A percentile compares a stretch with the other conserved stretches of the same genome.
Conservation (phyloP, 2,329 filamentous ascomycete species). For the Pseudogymnoascus destructans region DNA sequence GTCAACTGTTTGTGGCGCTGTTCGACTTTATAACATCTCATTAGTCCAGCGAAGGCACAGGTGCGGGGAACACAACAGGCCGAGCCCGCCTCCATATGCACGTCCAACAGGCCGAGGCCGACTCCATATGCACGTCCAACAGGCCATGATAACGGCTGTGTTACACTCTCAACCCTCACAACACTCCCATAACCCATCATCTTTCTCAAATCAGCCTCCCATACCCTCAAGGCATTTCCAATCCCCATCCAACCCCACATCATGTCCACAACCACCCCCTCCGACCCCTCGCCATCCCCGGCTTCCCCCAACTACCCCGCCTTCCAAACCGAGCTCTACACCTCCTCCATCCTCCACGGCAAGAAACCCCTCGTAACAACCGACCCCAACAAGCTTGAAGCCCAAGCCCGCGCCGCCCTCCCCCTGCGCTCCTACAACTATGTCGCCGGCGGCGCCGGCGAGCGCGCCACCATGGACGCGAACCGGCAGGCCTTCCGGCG, state of each 20-base stretch:
- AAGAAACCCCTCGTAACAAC: conserved; percentile 41
- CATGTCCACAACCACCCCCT: not conserved
- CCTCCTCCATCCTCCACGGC: conserved; percentile 36
- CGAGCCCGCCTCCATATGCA: not conserved
- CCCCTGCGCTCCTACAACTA: conserved; percentile 41
- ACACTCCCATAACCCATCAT: not conserved
- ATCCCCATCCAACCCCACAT: not conserved
- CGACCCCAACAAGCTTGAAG: conserved; percentile 42
- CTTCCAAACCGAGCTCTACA: conserved; percentile 29
- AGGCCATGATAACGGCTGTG: not conserved
- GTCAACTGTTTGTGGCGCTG: not conserved
- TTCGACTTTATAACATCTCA: not conserved
- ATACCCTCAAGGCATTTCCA: not conserved
- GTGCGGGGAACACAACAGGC: not conserved
- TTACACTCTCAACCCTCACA: not conserved
- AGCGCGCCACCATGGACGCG: conserved; percentile 47
- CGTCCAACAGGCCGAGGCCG: not conserved
- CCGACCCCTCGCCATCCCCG: too few species aligned
- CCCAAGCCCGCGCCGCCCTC: conserved; percentile 38
- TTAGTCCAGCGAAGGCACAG: not conserved
- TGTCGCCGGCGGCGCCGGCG: conserved; percentile 48
- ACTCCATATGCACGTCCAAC: not conserved
- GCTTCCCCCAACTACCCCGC: not conserved
- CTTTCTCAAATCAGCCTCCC: not conserved
- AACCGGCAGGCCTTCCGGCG: conserved; percentile 53